These are phyloP conservation scores for Papiliotrema flavescens DNA, from an alignment of 1,284 basidiomycete species.

Conservation along the genomic window DNA sequence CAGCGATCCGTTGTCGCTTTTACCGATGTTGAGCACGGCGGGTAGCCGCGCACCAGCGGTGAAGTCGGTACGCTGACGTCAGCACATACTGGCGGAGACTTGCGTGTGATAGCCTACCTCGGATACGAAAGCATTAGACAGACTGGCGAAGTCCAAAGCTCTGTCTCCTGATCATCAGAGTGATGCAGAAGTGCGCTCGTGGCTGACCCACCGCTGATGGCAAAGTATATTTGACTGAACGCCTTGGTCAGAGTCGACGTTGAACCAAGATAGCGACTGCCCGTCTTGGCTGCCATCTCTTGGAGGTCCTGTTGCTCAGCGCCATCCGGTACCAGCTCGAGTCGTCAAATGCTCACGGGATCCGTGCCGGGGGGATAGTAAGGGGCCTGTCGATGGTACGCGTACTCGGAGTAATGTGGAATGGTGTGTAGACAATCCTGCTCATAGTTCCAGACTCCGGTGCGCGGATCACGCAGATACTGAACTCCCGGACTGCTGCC, in stretches of 20 bases:
- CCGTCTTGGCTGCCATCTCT: slow-evolving; percentile 55
- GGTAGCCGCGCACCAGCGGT: slow-evolving; percentile 80
- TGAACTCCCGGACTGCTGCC: slow-evolving; percentile 76
- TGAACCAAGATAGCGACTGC: slow-evolving; percentile 72
- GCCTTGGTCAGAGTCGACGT: slow-evolving; percentile 88
- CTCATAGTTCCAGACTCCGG: slow-evolving; percentile 81
- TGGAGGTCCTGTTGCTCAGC: slow-evolving; percentile 58
- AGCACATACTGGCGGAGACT: slow-evolving; percentile 1
- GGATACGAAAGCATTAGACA: slow-evolving; percentile 61
- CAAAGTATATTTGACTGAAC: slow-evolving; percentile 82
- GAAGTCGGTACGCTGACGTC: slow-evolving; percentile 59
- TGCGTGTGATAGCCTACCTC: slow-evolving; percentile 53
- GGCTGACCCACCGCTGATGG: slow-evolving; percentile 52
- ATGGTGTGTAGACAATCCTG: slow-evolving; percentile 63
- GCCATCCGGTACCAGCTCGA: slow-evolving; percentile 47
- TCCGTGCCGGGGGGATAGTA: slow-evolving; percentile 78
- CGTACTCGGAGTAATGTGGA: slow-evolving; percentile 80
- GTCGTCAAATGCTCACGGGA: slow-evolving; percentile 49
- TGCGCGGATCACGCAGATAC: slow-evolving; percentile 81
- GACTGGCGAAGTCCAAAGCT: slow-evolving; percentile 57
- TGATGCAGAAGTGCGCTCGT: neutral
- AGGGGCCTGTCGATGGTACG: slow-evolving; percentile 71
- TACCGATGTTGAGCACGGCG: slow-evolving; percentile 63
- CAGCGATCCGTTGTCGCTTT: slow-evolving; percentile 61
- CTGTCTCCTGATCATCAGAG: slow-evolving; percentile 54